phyloP scores from a whole-genome alignment of 1,284 basidiomycete genomes.

The Ganoderma lingzhi region DNA sequence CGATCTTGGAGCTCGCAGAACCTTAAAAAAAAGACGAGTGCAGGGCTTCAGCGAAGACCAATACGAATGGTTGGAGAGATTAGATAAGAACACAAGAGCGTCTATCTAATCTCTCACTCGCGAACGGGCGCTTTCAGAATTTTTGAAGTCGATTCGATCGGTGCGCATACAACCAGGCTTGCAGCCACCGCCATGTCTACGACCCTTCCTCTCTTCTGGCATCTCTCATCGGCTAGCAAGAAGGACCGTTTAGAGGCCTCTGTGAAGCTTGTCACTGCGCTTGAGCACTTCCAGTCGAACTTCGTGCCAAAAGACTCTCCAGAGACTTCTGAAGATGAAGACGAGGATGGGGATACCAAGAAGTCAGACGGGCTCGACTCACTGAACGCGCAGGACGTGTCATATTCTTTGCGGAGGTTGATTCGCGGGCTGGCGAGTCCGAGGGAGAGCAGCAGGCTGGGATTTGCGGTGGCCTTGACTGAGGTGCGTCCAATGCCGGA shows the following conservation, averaged over 20 bases:
- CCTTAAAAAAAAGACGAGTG: neutral
- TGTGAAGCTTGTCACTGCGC: slow-evolving; percentile 80
- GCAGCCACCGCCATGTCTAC: slow-evolving; percentile 65
- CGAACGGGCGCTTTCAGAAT: slow-evolving; percentile 21
- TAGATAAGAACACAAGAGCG: slow-evolving; percentile 20
- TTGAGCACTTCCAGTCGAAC: slow-evolving; percentile 84
- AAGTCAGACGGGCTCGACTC: slow-evolving; percentile 58
- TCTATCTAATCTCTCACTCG: slow-evolving; percentile 26
- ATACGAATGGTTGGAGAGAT: slow-evolving; percentile 3
- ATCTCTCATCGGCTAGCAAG: slow-evolving; percentile 86
- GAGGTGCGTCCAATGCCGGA: slow-evolving; percentile 67
- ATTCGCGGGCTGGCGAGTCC: slow-evolving; percentile 91
- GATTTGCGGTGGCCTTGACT: slow-evolving; percentile 95
- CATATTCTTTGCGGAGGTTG: slow-evolving; percentile 87
- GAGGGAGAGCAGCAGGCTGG: slow-evolving; percentile 91
- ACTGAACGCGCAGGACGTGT: slow-evolving; percentile 87
- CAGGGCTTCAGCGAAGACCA: neutral
- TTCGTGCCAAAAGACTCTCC: slow-evolving; percentile 55
- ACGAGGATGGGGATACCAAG: slow-evolving; percentile 44
- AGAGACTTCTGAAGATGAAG: slow-evolving; percentile 47
- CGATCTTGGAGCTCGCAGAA: neutral
- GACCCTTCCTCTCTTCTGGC: slow-evolving; percentile 93
- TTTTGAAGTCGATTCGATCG: slow-evolving; percentile 20
- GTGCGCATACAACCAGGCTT: slow-evolving; percentile 1
- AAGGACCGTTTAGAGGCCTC: slow-evolving; percentile 88